Conservation (phyloP, 1,284 basidiomycete species). For the Singerocomus inundabilis region DNA sequence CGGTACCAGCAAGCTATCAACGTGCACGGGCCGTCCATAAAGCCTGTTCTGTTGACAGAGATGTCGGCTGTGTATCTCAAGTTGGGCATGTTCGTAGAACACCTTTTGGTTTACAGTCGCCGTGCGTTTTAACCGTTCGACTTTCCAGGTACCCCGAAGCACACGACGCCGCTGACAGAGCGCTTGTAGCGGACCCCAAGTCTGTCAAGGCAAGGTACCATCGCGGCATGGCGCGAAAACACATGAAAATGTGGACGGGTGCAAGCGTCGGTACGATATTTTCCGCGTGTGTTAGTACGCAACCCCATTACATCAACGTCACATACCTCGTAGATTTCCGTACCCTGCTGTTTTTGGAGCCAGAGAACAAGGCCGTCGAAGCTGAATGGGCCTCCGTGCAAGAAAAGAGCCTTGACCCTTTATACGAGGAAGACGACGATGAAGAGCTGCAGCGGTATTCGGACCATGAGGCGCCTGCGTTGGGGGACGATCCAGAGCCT, state of each 20-base stretch:
- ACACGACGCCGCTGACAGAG: slow-evolving; percentile 8
- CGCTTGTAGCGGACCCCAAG: slow-evolving; percentile 18
- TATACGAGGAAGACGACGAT: neutral
- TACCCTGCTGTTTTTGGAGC: slow-evolving; percentile 11
- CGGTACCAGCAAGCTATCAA: slow-evolving; percentile 17
- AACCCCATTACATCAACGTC: too few relatives aligned
- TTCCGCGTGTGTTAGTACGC: too few relatives aligned
- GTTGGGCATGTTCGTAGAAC: slow-evolving; percentile 15
- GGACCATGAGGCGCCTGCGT: slow-evolving; percentile 38
- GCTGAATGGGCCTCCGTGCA: slow-evolving; percentile 5
- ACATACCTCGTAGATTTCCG: slow-evolving; percentile 11
- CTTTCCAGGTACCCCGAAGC: slow-evolving; percentile 16
- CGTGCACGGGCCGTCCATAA: slow-evolving; percentile 10
- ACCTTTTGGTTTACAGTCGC: neutral
- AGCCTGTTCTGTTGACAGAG: slow-evolving; percentile 20
- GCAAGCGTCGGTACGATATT: slow-evolving; percentile 12
- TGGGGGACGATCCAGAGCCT: slow-evolving; percentile 28
- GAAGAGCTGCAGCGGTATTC: slow-evolving; percentile 10
- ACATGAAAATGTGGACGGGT: slow-evolving; percentile 17
- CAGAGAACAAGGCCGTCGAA: slow-evolving; percentile 5
- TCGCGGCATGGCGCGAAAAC: slow-evolving; percentile 20
- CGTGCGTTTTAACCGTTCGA: neutral
- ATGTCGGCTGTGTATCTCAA: slow-evolving; percentile 19
- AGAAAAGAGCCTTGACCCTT: neutral
- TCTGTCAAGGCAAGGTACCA: slow-evolving; percentile 18